Evolutionary conservation across 2,329 filamentous ascomycete species (phyloP).

Genomic region (Nectriaceae sp.): DNA sequence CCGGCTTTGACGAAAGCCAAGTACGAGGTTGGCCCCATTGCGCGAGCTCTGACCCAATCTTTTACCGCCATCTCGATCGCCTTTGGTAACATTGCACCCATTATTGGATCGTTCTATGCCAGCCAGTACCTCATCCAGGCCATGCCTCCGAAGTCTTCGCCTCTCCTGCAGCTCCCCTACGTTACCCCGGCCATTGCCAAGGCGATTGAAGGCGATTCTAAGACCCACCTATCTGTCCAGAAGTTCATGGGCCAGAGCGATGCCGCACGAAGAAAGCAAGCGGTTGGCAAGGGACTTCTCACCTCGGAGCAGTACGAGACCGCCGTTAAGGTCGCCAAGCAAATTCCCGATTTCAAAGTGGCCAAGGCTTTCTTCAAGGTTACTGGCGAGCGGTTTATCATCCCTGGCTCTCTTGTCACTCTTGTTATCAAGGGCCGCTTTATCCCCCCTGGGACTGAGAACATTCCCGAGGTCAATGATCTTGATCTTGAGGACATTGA

Average conservation of each 20-base stretch:
- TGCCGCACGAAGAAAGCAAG: conserved; percentile 68
- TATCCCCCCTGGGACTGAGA: conserved; percentile 79
- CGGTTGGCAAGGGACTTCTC: conserved; percentile 70
- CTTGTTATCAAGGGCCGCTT: conserved; percentile 95
- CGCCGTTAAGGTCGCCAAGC: conserved; percentile 74
- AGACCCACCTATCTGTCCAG: conserved; percentile 76
- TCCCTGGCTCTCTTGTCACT: conserved; percentile 87
- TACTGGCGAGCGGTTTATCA: conserved; percentile 88
- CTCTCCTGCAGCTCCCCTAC: conserved; percentile 87
- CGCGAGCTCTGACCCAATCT: conserved; percentile 80
- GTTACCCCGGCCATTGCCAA: conserved; percentile 70
- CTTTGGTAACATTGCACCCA: conserved; percentile 79
- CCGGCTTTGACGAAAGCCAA: conserved; percentile 78
- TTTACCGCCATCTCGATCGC: conserved; percentile 86
- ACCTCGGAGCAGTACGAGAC: conserved; percentile 75
- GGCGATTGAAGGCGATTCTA: conserved; percentile 73
- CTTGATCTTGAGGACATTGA: conserved; percentile 88
- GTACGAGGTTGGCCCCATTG: conserved; percentile 85
- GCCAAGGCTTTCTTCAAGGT: conserved; percentile 99
- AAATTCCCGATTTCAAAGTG: conserved; percentile 81
- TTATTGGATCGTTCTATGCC: conserved; percentile 78
- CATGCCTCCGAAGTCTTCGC: conserved; percentile 77
- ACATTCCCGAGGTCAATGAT: conserved; percentile 74
- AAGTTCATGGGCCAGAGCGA: conserved; percentile 87
- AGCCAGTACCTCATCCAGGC: conserved; percentile 91